Evolutionary conservation across 108 stramenopile species (phyloP).

Genomic region (Aurantiochytrium sp.): DNA sequence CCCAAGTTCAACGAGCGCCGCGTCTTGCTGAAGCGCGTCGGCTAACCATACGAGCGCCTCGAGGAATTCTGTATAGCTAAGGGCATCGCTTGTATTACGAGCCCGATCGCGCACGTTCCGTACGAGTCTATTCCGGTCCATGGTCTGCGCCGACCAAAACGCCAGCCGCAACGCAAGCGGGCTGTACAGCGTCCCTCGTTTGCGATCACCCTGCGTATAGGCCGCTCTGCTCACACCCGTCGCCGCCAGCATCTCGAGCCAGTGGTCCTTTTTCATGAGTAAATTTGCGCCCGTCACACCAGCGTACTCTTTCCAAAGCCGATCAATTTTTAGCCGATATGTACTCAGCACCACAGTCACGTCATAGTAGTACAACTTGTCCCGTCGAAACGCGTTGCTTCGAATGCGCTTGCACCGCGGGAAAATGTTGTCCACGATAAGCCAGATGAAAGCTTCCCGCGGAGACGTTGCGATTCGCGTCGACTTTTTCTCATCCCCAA

Average conservation of each 20-base stretch:
- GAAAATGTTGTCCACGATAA: neutral
- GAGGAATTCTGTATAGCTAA: neutral
- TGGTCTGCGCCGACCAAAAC: constrained; percentile 1
- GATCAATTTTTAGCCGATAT: neutral
- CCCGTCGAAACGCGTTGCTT: neutral
- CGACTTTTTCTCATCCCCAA: neutral
- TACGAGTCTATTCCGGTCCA: neutral
- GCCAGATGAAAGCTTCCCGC: neutral
- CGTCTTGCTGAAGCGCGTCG: neutral
- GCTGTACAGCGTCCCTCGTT: neutral
- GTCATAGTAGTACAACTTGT: neutral
- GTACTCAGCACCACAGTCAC: neutral
- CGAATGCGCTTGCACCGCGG: neutral
- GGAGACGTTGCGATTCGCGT: neutral
- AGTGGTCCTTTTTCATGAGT: constrained; percentile 7
- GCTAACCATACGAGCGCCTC: neutral
- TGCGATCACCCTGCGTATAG: neutral
- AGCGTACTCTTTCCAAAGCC: neutral
- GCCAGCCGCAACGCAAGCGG: neutral
- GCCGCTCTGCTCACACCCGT: neutral
- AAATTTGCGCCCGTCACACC: neutral
- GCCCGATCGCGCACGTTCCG: neutral
- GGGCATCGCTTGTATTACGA: neutral
- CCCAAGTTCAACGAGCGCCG: neutral
- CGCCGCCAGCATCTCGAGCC: neutral